Evolutionary conservation across 805 yeast species (phyloP).

Genomic region (Saccharomyces paradoxus): DNA sequence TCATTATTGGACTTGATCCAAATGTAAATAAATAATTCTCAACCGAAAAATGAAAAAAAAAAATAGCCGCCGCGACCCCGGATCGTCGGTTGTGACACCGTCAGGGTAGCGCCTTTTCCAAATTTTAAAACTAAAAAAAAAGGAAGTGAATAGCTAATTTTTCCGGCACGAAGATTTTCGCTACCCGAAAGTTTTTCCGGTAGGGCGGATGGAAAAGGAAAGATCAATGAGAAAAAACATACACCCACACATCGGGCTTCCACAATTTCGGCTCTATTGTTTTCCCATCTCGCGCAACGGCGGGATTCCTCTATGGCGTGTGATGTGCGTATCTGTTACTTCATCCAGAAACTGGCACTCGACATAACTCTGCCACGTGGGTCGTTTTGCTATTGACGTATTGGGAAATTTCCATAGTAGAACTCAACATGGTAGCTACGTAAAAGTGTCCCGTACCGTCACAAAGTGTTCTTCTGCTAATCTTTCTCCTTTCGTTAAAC

Average conservation of each 20-base stretch:
- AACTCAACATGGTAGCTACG: neutral
- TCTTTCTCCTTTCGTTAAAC: neutral
- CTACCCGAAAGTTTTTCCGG: neutral
- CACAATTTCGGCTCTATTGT: neutral
- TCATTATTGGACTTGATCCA: neutral
- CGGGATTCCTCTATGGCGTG: neutral
- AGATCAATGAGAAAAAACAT: too few species aligned
- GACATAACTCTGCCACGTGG: neutral
- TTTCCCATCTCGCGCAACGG: neutral
- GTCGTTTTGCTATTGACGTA: neutral
- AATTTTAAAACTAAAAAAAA: too few species aligned
- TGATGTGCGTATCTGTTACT: neutral
- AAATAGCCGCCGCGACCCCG: neutral
- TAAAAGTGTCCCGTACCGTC: neutral
- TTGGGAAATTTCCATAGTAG: neutral
- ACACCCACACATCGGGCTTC: neutral
- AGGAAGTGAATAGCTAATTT: neutral
- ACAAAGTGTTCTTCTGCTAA: neutral
- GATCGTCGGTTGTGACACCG: neutral
- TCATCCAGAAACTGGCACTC: neutral
- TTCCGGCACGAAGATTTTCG: neutral
- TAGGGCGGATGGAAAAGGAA: too few species aligned
- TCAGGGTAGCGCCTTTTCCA: neutral
- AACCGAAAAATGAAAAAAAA: too few species aligned
- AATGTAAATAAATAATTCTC: neutral